A percentile compares a stretch with the other conserved stretches of the same genome.
Evolutionary conservation across 2,329 filamentous ascomycete species (phyloP).

Genomic region (Metarhizium anisopliae): DNA sequence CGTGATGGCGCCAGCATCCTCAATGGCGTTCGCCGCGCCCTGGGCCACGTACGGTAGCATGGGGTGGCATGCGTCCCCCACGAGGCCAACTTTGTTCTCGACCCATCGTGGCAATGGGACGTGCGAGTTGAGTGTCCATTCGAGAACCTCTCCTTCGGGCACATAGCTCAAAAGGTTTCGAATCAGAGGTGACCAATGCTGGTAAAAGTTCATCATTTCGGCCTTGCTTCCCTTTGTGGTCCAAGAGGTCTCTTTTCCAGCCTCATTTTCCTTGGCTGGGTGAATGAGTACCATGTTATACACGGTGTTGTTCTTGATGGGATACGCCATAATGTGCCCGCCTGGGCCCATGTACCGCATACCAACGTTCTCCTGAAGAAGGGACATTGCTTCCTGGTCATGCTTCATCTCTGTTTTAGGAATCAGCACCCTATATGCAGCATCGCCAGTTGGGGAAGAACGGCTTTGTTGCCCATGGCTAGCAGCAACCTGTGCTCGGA

Average conservation of each 20-base stretch:
- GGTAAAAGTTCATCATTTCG: too few relatives aligned
- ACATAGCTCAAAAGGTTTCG: too few relatives aligned
- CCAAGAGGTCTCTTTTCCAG: slow-evolving; percentile 44
- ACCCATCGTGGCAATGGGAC: too few relatives aligned
- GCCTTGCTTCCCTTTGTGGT: slow-evolving; percentile 36
- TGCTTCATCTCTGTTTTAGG: slow-evolving; percentile 48
- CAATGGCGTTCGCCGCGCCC: slow-evolving; percentile 59
- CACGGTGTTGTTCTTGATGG: slow-evolving; percentile 51
- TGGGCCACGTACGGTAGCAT: slow-evolving; percentile 60
- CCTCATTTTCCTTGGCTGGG: slow-evolving; percentile 21
- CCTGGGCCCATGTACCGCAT: slow-evolving; percentile 58
- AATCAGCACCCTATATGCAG: slow-evolving; percentile 46
- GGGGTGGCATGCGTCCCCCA: slow-evolving; percentile 59
- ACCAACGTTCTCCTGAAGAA: slow-evolving; percentile 48
- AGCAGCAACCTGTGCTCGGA: too few relatives aligned
- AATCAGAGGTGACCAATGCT: too few relatives aligned
- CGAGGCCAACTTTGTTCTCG: slow-evolving; percentile 42
- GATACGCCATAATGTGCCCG: slow-evolving; percentile 60
- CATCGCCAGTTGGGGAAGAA: slow-evolving; percentile 34
- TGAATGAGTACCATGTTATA: slow-evolving; percentile 53
- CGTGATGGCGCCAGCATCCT: slow-evolving; percentile 41
- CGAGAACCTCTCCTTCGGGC: too few relatives aligned
- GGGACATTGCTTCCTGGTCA: slow-evolving; percentile 55
- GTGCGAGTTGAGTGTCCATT: too few relatives aligned
- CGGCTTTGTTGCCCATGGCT: too few relatives aligned